Evolutionary conservation across 176 grass and related monocot species (phyloP).

Genomic region (Raddia distichophylla): DNA sequence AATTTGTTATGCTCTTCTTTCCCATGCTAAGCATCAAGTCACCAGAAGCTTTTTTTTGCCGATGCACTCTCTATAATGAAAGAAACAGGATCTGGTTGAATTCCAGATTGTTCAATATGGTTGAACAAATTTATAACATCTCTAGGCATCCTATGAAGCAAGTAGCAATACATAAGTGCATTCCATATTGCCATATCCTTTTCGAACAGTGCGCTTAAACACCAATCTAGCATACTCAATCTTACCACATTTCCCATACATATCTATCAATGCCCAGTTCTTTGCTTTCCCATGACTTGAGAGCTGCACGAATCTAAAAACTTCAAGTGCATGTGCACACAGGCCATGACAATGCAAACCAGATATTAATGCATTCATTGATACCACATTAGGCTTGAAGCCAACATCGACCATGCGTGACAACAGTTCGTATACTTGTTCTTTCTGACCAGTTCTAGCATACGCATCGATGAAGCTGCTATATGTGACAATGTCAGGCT

Average conservation of each 20-base stretch:
- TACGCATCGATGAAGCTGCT: slow-evolving; percentile 65
- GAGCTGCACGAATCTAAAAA: slow-evolving; percentile 63
- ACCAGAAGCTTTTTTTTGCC: slow-evolving; percentile 2
- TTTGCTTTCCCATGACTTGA: slow-evolving; percentile 26
- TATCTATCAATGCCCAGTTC: slow-evolving; percentile 51
- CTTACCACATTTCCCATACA: slow-evolving; percentile 78
- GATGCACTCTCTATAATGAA: slow-evolving; percentile 43
- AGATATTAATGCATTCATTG: slow-evolving; percentile 64
- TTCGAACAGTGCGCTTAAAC: slow-evolving; percentile 41
- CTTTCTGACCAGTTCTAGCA: slow-evolving; percentile 66
- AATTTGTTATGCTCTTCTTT: background rate
- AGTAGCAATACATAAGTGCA: slow-evolving; percentile 59
- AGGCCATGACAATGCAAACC: slow-evolving; percentile 59
- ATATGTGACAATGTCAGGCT: slow-evolving; percentile 62
- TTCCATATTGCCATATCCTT: slow-evolving; percentile 73
- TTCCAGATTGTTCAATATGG: slow-evolving; percentile 47
- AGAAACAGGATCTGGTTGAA: slow-evolving; percentile 55
- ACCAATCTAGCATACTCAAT: slow-evolving; percentile 56
- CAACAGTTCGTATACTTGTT: slow-evolving; percentile 52
- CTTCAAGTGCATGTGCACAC: slow-evolving; percentile 56
- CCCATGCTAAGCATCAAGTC: slow-evolving; percentile 25
- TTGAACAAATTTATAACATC: slow-evolving; percentile 49
- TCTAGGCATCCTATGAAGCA: slow-evolving; percentile 58
- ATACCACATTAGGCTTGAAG: slow-evolving; percentile 65
- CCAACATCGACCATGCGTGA: slow-evolving; percentile 37